Conservation (phyloP, 257 asterid genomes). For the Osmanthus fragrans region DNA sequence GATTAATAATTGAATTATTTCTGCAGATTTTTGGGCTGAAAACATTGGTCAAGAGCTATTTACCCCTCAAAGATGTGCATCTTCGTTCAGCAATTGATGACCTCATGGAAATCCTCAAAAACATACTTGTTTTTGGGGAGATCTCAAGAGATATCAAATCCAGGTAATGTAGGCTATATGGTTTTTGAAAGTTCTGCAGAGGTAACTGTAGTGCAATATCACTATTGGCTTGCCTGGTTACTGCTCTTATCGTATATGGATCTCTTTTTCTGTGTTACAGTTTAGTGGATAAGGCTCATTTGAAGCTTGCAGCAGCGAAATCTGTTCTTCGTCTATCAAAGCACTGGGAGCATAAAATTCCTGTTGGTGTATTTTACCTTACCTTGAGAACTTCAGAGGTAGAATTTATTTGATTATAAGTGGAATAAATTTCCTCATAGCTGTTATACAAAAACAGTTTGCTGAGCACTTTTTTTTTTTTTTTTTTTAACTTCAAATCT, state of each 20-base stretch:
- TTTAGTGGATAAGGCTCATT: conserved; percentile 80
- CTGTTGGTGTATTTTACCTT: conserved; percentile 72
- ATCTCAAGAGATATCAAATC: conserved; percentile 66
- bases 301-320: conserved; percentile 98
- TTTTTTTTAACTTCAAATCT: conserved; percentile 15
- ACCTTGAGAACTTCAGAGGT: conserved; percentile 88
- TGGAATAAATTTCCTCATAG: conserved; percentile 15
- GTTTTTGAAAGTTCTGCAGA: not conserved
- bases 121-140: conserved; percentile 75
- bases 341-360: conserved; percentile 95
- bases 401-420: conserved; percentile 26
- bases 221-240: not conserved
- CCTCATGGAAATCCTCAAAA: conserved; percentile 65
- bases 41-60: conserved; percentile 92
- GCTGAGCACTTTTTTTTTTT: not conserved
- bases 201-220: not conserved
- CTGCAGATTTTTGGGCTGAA: conserved; percentile 90
- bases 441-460: conserved; percentile 6
- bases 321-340: conserved; percentile 93
- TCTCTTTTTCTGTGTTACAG: conserved; percentile 48
- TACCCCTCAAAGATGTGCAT: conserved; percentile 92
- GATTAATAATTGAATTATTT: conserved; percentile 7
- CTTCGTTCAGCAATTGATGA: conserved; percentile 89
- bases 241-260: conserved; percentile 24
- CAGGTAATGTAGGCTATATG: conserved; percentile 48